A percentile compares a stretch with the other conserved stretches of the same genome.
Evolutionary conservation across 768 basidiomycete species (phyloP).

Genomic region (Xerocomellus chrysenteron): DNA sequence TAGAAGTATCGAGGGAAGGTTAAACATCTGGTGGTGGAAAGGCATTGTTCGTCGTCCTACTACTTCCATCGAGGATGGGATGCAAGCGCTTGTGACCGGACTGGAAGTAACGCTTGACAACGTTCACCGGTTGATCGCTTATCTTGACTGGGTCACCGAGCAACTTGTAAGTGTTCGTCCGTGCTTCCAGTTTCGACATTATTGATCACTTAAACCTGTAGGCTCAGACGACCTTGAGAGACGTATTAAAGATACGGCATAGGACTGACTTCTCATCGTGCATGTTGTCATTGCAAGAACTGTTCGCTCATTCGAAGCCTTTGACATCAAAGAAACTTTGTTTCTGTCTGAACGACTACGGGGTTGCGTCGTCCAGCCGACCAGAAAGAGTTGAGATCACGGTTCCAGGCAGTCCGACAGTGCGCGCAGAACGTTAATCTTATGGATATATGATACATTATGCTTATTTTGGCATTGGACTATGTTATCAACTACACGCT

Average conservation of each 20-base stretch:
- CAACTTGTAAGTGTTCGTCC: conserved; percentile 19
- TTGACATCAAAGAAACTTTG: conserved; percentile 4
- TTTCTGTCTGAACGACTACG: conserved; percentile 3
- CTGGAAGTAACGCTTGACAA: conserved; percentile 24
- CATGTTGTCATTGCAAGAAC: conserved; percentile 16
- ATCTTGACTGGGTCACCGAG: conserved; percentile 31
- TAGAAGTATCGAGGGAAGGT: neutral
- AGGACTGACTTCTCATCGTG: conserved; percentile 16
- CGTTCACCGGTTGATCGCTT: conserved; percentile 18
- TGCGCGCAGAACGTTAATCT: conserved; percentile 15
- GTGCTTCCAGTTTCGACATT: neutral
- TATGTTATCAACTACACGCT: conserved; percentile 9
- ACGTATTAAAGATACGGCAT: conserved; percentile 4
- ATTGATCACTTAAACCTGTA: conserved; percentile 10
- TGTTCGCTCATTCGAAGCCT: conserved; percentile 20
- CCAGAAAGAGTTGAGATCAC: conserved; percentile 14
- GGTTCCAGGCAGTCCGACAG: conserved; percentile 24
- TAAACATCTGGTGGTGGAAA: conserved; percentile 8
- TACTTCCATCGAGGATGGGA: conserved; percentile 5
- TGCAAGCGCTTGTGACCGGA: conserved; percentile 15
- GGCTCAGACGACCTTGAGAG: conserved; percentile 18
- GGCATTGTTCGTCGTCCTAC: neutral
- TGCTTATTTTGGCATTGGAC: conserved; percentile 9
- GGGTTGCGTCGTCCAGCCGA: neutral
- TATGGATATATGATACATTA: conserved; percentile 12